Evolutionary conservation across 768 basidiomycete species (phyloP).

Genomic region (Kwoniella pini): DNA sequence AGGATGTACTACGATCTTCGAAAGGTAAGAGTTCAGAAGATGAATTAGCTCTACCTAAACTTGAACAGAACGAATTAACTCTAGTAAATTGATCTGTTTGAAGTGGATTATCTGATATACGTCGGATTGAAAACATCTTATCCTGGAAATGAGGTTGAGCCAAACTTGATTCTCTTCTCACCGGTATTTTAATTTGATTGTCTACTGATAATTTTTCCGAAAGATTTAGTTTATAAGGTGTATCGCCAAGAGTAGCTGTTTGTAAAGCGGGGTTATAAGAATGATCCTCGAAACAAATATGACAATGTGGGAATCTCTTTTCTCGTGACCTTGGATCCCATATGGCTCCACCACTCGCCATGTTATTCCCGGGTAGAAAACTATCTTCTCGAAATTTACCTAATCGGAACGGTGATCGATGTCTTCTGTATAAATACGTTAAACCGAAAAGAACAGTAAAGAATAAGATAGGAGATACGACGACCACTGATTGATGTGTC

Average conservation of each 20-base stretch:
- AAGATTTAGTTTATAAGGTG: too few relatives aligned
- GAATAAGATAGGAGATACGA: constrained; percentile 10
- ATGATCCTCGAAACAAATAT: too few relatives aligned
- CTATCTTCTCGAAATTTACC: background rate
- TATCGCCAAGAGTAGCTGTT: too few relatives aligned
- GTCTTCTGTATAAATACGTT: constrained; percentile 7
- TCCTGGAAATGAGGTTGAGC: constrained; percentile 30
- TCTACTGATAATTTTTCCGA: too few relatives aligned
- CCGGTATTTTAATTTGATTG: background rate
- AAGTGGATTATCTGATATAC: constrained; percentile 23
- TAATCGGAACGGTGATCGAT: background rate
- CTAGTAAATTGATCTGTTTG: constrained; percentile 17
- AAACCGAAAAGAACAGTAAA: constrained; percentile 8
- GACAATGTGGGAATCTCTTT: too few relatives aligned
- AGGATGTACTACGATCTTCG: background rate
- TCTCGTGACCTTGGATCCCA: background rate
- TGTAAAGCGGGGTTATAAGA: too few relatives aligned
- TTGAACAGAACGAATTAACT: constrained; percentile 30
- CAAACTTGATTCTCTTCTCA: constrained; percentile 5
- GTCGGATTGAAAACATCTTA: constrained; percentile 20
- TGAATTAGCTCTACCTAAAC: constrained; percentile 1
- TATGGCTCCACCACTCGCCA: background rate
- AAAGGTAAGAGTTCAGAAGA: constrained; percentile 2
- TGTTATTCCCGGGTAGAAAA: background rate
- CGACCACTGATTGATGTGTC: constrained; percentile 7